Conservation (phyloP, 768 basidiomycete genomes). For the Pleurotus cornucopiae region DNA sequence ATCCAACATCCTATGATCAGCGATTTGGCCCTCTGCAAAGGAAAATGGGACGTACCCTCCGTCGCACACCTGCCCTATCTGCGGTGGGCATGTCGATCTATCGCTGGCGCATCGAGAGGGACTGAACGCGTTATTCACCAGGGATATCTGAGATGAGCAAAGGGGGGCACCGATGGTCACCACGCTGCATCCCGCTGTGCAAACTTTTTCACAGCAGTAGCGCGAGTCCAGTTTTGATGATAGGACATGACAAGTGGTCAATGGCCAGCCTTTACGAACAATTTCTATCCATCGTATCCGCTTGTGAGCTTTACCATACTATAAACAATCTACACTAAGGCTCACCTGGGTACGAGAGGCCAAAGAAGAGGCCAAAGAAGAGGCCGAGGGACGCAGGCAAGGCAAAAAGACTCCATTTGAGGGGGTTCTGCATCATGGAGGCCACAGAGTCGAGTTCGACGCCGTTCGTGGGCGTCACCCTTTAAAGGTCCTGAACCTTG, state of each 20-base stretch:
- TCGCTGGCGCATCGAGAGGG: conserved; percentile 11
- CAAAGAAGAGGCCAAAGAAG: conserved; percentile 17
- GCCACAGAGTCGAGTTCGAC: no score
- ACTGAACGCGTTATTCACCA: conserved; percentile 9
- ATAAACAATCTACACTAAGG: no score
- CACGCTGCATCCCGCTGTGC: not conserved
- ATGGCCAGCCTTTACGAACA: conserved; percentile 15
- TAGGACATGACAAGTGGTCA: conserved; percentile 14
- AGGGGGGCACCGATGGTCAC: conserved; percentile 8
- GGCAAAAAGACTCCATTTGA: conserved; percentile 3
- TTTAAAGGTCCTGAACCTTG: no score
- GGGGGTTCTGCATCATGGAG: not conserved
- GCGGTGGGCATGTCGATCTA: conserved; percentile 9
- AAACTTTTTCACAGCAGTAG: conserved; percentile 15
- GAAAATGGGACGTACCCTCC: conserved; percentile 10
- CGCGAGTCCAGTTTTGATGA: conserved; percentile 8
- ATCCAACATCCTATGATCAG: no score
- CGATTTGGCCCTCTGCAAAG: no score
- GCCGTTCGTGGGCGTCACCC: no score
- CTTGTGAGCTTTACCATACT: no score
- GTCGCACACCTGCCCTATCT: conserved; percentile 10
- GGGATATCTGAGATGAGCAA: conserved; percentile 11
- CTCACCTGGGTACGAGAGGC: conserved; percentile 14
- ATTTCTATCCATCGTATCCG: conserved; percentile 9
- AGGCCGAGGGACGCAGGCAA: conserved; percentile 9